A percentile compares a stretch with the other conserved stretches of the same genome.
Conservation (phyloP, 2,329 filamentous ascomycete genomes). For the Lasiodiplodia sp. region DNA sequence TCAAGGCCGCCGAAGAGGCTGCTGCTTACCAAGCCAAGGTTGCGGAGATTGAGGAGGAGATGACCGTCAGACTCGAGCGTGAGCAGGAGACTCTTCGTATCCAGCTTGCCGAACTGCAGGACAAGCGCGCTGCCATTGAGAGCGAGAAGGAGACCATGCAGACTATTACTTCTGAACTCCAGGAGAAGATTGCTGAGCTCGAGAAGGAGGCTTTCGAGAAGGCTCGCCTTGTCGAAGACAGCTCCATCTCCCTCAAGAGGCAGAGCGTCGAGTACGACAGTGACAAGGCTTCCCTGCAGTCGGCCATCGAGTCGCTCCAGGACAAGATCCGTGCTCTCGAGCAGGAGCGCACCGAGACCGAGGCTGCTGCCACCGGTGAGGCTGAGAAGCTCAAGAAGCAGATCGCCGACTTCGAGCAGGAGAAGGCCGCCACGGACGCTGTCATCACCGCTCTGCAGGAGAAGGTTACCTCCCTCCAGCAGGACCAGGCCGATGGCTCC, state of each 20-base stretch:
- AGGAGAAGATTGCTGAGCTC: slow-evolving; percentile 17
- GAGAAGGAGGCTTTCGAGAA: slow-evolving; percentile 26
- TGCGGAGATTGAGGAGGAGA: slow-evolving; percentile 17
- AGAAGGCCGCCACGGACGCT: slow-evolving; percentile 20
- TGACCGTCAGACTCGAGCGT: slow-evolving; percentile 15
- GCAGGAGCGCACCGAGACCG: slow-evolving; percentile 19
- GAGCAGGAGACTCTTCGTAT: slow-evolving; percentile 17
- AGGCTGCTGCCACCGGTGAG: slow-evolving; percentile 1
- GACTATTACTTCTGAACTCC: slow-evolving; percentile 10
- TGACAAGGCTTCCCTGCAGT: slow-evolving; percentile 25
- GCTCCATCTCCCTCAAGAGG: slow-evolving; percentile 20
- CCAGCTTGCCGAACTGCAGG: slow-evolving; percentile 11
- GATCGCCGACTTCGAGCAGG: slow-evolving; percentile 18
- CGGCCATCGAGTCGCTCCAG: slow-evolving; percentile 25
- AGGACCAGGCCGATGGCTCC: slow-evolving; percentile 17
- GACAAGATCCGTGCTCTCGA: slow-evolving; percentile 27
- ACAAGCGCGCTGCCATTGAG: slow-evolving; percentile 19
- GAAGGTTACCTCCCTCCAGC: slow-evolving; percentile 14
- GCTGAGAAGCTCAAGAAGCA: slow-evolving; percentile 14
- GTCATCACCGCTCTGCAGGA: slow-evolving; percentile 20
- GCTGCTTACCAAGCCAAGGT: slow-evolving; percentile 22
- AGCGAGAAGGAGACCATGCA: slow-evolving; percentile 24
- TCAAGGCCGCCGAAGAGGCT: slow-evolving; percentile 16
- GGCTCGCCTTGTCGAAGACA: slow-evolving; percentile 24
- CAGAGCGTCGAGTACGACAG: slow-evolving; percentile 27